phyloP scores from a whole-genome alignment of 768 basidiomycete genomes.

The Paxillus rubicundulus region DNA sequence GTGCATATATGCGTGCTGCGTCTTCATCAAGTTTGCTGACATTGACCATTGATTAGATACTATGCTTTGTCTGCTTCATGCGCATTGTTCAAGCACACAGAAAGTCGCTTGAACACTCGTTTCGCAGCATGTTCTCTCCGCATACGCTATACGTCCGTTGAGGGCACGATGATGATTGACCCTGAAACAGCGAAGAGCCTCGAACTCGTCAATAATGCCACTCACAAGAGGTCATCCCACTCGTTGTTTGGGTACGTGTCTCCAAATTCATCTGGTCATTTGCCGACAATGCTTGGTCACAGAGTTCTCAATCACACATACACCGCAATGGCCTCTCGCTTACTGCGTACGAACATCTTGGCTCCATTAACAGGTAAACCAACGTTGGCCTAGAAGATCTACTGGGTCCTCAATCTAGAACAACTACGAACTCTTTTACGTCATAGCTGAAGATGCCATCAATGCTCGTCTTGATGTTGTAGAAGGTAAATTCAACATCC shows the following conservation, averaged over 20 bases:
- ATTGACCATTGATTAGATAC: constrained; percentile 50
- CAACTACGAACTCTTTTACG: neutral
- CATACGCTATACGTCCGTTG: constrained; percentile 73
- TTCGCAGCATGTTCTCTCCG: constrained; percentile 70
- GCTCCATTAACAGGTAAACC: constrained; percentile 73
- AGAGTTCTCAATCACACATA: constrained; percentile 78
- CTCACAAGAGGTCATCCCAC: constrained; percentile 62
- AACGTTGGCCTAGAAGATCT: neutral
- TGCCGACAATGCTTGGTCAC: neutral
- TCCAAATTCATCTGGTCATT: neutral
- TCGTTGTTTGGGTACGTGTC: constrained; percentile 71
- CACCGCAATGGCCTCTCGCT: constrained; percentile 86
- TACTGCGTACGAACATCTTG: constrained; percentile 76
- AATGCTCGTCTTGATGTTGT: constrained; percentile 85
- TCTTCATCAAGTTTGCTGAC: constrained; percentile 2
- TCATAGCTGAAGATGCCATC: constrained; percentile 46
- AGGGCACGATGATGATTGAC: constrained; percentile 96
- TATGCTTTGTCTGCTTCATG: constrained; percentile 84
- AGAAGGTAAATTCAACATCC: constrained; percentile 49
- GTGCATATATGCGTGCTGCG: constrained; percentile 43
- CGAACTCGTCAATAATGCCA: constrained; percentile 80
- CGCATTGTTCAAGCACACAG: constrained; percentile 85
- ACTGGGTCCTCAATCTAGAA: neutral
- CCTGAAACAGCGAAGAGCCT: constrained; percentile 84
- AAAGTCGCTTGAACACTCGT: constrained; percentile 62